Percentiles rank a stretch among this genome's conserved stretches.
Conservation (phyloP, 768 basidiomycete species). For the Serendipita sp. region DNA sequence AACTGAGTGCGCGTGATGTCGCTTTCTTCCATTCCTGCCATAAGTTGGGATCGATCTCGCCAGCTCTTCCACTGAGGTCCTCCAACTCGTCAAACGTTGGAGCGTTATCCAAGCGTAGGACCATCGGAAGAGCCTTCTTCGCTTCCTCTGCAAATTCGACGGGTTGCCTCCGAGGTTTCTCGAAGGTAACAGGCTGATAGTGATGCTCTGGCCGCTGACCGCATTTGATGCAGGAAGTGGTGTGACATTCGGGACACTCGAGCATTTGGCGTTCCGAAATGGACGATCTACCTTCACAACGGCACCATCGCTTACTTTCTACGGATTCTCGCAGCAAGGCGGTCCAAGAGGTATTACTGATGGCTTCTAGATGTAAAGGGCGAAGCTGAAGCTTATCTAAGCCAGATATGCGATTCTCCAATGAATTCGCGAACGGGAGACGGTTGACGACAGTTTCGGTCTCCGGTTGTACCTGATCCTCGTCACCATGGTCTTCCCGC, state of each 20-base stretch:
- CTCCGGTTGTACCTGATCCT: constrained; percentile 38
- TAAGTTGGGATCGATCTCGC: constrained; percentile 34
- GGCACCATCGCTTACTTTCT: constrained; percentile 62
- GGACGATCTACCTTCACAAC: constrained; percentile 78
- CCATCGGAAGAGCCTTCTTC: constrained; percentile 79
- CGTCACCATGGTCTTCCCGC: constrained; percentile 19
- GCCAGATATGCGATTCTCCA: constrained; percentile 49
- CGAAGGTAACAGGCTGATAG: constrained; percentile 38
- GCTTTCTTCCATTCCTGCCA: constrained; percentile 61
- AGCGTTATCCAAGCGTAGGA: constrained; percentile 36
- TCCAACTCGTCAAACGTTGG: constrained; percentile 38
- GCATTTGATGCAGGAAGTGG: constrained; percentile 70
- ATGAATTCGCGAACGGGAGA: constrained; percentile 6
- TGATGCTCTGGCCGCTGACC: constrained; percentile 86
- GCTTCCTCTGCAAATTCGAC: constrained; percentile 58
- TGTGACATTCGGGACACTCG: constrained; percentile 60
- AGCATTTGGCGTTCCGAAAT: constrained; percentile 53
- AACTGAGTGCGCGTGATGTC: constrained; percentile 39
- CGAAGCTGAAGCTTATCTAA: constrained; percentile 48
- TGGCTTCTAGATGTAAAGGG: constrained; percentile 53
- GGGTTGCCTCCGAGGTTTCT: constrained; percentile 50
- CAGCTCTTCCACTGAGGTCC: constrained; percentile 26
- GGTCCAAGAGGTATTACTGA: constrained; percentile 29
- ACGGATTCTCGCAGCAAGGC: constrained; percentile 49
- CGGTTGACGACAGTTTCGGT: constrained; percentile 17